Base-by-base conservation (phyloP, 1,284 basidiomycete genomes). In the Gymnopus androsaceus region DNA sequence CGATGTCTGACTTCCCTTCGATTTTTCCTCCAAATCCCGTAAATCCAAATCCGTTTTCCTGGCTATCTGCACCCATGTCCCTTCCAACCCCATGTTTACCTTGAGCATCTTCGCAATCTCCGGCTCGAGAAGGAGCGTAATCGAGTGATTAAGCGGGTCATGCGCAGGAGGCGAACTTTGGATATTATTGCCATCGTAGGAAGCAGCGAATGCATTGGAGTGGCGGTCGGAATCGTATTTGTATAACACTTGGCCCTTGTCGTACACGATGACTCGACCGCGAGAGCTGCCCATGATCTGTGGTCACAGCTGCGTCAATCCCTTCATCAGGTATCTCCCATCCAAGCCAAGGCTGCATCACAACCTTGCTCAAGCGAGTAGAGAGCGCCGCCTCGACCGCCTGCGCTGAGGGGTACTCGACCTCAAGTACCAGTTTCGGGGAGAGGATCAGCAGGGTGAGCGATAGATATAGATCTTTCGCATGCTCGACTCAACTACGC, bases 21-120 rank as follows among this genome's bases (percentile, higher is more conserved):
- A n/a, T n/a, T n/a, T n/a, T n/a, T n/a, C n/a, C n/a, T n/a, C n/a
- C n/a, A n/a, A n/a, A n/a, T n/a, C n/a, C n/a, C n/a, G n/a, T n/a
- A n/a, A n/a, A n/a, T n/a, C n/a, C n/a, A n/a, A n/a, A 38, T 61
- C 67, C 53, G 69, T 64, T 50, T 66, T 69, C 54, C 80, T 75
- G 21, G 68, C 79, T 40, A 87, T 69, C 67, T 88, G 84, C 2
- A 88, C 77, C 78, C 82, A 88, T 51, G 80, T 80, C 14, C 78
- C 87, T 3, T 74, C 76, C 33, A 85, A 55, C 1, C 81, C 82
- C 71, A 87, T 80, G 0, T 83, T 83, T 0, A 79, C 65, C 3
- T 64, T 59, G 17, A 88, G 61, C 31, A 71, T 67, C 34, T 79
- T 76, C 5, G 75, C 68, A 0, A 73, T 64, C n/a, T 67, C 66